Evolutionary conservation across 176 grass and related monocot genomes (phyloP), one percentile per base, ranked within the genome.

Genomic region (Thalia dealbata): DNA sequence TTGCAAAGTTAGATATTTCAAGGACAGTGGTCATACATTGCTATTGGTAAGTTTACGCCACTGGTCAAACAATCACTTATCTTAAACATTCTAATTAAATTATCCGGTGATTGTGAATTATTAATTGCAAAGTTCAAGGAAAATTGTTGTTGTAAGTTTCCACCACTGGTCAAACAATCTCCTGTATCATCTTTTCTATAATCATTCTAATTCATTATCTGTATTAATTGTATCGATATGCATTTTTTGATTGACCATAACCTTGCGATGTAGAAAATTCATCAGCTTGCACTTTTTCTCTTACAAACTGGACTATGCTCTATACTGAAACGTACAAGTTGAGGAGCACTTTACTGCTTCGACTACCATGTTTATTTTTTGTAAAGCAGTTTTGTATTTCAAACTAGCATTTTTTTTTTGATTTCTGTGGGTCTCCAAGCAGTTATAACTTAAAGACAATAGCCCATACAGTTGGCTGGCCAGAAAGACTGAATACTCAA

Each of bases 21-120:
- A 92, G 70, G 93, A 92, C 41, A 96, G 92, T 60, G 93, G 93
- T 18, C 93, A 96, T 61, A 90, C 89, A 21, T 78, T 96, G 72
- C 84, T 96, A 48, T 79, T 96, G 84, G 93, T 96, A 80, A 35
- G 74, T 64, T 7, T 44, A 19, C 21, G 52, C 61, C 79, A 32
- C 46, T 73, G 67, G 52, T 27, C 30, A 28, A 78, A 38, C 12
- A 21, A 50, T 66, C 43, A 43, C 14, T 10, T 43, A 6, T 23
- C 54, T 58, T 23, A n/a, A 58, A 58, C 11, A 48, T 48, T 48
- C 3, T 48, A 0, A 13, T 4, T 38, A 1, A 1, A 38, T 48
- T 48, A 10, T 48, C 45, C 4, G 45, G 45, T 48, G 6, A 48
- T 38, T 38, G 32, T 38, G 32, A 38, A 38, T 38, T 38, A 38